phyloP scores from a whole-genome alignment of 768 basidiomycete species.

The Pisolithus marmoratus region DNA sequence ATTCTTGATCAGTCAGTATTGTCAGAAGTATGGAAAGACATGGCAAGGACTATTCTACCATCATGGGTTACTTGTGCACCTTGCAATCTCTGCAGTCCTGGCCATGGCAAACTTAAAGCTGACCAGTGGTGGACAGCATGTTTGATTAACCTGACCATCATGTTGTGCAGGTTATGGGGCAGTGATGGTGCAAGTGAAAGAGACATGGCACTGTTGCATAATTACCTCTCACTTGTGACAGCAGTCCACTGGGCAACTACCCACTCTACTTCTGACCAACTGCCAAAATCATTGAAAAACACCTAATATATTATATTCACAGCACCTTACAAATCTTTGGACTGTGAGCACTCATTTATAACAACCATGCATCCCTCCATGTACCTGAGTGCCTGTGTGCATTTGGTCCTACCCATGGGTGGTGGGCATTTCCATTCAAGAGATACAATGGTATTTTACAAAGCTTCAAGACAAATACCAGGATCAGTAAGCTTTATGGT shows the following conservation, averaged over 20 bases:
- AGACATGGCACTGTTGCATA: too few species aligned
- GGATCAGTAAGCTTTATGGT: slow-evolving; percentile 19
- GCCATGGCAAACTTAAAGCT: slow-evolving; percentile 32
- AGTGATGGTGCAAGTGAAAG: too few species aligned
- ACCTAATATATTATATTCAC: neutral
- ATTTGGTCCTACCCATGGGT: slow-evolving; percentile 26
- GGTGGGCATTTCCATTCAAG: slow-evolving; percentile 25
- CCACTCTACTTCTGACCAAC: neutral
- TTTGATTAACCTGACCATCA: too few species aligned
- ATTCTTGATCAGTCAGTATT: too few species aligned
- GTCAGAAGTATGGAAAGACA: too few species aligned
- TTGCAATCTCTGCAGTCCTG: slow-evolving; percentile 25
- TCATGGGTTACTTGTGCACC: too few species aligned
- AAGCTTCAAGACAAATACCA: slow-evolving; percentile 22
- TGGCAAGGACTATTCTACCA: too few species aligned
- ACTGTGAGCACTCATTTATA: slow-evolving; percentile 4
- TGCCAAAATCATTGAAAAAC: neutral
- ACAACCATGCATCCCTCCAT: slow-evolving; percentile 39
- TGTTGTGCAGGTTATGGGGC: too few species aligned
- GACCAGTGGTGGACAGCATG: slow-evolving; percentile 20
- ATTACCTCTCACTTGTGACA: too few species aligned
- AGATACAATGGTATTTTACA: slow-evolving; percentile 28
- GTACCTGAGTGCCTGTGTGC: slow-evolving; percentile 20
- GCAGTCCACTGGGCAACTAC: too few species aligned
- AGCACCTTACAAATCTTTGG: neutral